Conservation (phyloP, 2,329 filamentous ascomycete genomes). For the Diaporthe eres region DNA sequence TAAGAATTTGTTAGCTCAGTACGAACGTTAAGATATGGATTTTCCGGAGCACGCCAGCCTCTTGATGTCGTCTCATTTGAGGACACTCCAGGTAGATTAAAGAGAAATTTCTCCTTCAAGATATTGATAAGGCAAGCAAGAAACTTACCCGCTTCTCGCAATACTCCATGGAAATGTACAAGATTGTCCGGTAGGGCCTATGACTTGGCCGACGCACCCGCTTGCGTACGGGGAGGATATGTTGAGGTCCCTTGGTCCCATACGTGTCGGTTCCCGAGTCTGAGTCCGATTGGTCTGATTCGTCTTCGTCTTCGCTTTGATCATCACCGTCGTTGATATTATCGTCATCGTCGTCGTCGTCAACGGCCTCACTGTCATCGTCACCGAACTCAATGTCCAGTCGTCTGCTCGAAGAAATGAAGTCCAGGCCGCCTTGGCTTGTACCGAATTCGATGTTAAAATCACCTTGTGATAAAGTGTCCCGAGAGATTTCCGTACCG, state of each 20-base stretch:
- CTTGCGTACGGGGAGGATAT: conserved; percentile 42
- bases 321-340: conserved; percentile 55
- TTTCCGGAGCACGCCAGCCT: not conserved
- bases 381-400: conserved; percentile 85
- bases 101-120: not conserved
- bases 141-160: conserved; percentile 84
- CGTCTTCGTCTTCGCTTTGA: conserved; percentile 61
- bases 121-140: conserved; percentile 1
- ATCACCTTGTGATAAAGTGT: conserved; percentile 55
- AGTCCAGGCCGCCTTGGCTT: conserved; percentile 88
- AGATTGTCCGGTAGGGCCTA: conserved; percentile 75
- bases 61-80: conserved; percentile 7
- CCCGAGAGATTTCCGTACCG: conserved; percentile 54
- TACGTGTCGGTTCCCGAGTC: conserved; percentile 52
- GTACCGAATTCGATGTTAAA: conserved; percentile 72
- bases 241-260: not conserved
- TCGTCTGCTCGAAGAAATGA: conserved; percentile 88
- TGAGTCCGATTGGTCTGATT: conserved; percentile 54
- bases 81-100: not conserved
- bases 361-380: conserved; percentile 74
- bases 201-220: conserved; percentile 54
- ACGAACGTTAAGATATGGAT: not conserved
- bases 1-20: conserved; percentile 46
- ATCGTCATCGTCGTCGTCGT: conserved; percentile 57
- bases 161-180: conserved; percentile 99